These are phyloP conservation scores for Salmacisia buchloeana DNA, from an alignment of 1,284 basidiomycete species.

Conservation along the genomic window DNA sequence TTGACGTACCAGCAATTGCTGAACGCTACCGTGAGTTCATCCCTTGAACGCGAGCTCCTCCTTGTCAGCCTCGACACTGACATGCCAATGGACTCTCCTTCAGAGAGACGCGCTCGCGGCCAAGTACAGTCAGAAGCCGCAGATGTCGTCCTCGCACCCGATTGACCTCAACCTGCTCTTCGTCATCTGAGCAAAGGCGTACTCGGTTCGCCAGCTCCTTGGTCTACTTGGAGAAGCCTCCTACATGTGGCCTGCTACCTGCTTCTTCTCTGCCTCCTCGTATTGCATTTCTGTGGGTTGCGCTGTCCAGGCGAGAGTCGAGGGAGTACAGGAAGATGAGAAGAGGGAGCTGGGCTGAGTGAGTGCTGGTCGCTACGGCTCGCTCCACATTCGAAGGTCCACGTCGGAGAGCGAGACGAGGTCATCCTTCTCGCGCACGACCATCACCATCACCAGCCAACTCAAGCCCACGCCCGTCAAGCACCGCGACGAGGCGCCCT, in stretches of 20 bases:
- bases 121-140: constrained; percentile 49
- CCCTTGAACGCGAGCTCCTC: too few species aligned
- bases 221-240: neutral
- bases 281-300: too few species aligned
- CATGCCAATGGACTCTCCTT: neutral
- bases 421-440: neutral
- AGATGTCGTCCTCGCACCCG: constrained; percentile 54
- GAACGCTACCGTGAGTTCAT: constrained; percentile 28
- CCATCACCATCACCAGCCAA: neutral
- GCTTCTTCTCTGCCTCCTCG: neutral
- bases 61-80: neutral
- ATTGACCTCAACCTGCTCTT: constrained; percentile 48
- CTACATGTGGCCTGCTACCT: neutral
- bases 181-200: constrained; percentile 23
- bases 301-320: neutral
- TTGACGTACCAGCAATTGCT: constrained; percentile 47
- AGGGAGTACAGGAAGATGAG: neutral
- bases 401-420: neutral
- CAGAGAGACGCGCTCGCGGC: constrained; percentile 32
- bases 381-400: too few species aligned
- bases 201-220: neutral
- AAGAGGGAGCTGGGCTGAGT: too few species aligned
- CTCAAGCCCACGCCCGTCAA: neutral
- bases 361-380: too few species aligned
- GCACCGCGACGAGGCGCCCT: neutral